Percentiles rank a stretch among this genome's conserved stretches.
Conservation (phyloP, 805 yeast genomes). For the Grigorovia yakushimaensis region DNA sequence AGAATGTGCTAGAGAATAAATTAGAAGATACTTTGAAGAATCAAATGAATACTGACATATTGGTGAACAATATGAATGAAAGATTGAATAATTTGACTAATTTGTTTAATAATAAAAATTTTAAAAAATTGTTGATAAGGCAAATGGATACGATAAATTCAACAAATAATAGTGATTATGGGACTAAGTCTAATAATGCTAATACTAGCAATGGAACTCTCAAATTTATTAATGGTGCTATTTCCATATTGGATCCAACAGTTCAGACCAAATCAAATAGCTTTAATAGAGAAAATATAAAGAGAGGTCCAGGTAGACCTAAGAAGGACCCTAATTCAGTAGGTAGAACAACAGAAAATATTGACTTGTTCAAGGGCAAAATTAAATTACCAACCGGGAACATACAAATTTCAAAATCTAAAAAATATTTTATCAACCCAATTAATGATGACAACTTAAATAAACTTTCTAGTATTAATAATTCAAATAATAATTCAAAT, state of each 20-base stretch:
- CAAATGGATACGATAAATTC: background rate
- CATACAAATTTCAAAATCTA: slow-evolving; percentile 24
- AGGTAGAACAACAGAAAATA: slow-evolving; percentile 1
- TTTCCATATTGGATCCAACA: background rate
- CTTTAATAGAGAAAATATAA: slow-evolving; percentile 2
- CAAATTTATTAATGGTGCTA: background rate
- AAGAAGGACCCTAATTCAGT: slow-evolving; percentile 15
- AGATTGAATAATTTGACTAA: slow-evolving; percentile 10
- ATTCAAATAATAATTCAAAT: background rate
- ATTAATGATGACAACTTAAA: background rate
- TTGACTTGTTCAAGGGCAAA: slow-evolving; percentile 8
- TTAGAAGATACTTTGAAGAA: slow-evolving; percentile 28
- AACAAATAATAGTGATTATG: background rate
- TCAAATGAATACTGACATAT: slow-evolving; percentile 28
- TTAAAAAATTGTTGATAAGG: slow-evolving; percentile 1
- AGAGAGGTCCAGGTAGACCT: slow-evolving; percentile 30
- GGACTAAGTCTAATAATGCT: background rate
- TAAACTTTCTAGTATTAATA: background rate
- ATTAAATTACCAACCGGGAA: slow-evolving; percentile 21
- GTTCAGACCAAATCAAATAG: background rate
- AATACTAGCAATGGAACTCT: background rate
- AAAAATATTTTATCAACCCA: slow-evolving; percentile 26
- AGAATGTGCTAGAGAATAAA: slow-evolving; percentile 27
- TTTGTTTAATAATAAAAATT: slow-evolving; percentile 1
- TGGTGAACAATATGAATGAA: slow-evolving; percentile 23